Evolutionary conservation across 2,329 filamentous ascomycete species (phyloP).

Genomic region (Geosmithia flava): DNA sequence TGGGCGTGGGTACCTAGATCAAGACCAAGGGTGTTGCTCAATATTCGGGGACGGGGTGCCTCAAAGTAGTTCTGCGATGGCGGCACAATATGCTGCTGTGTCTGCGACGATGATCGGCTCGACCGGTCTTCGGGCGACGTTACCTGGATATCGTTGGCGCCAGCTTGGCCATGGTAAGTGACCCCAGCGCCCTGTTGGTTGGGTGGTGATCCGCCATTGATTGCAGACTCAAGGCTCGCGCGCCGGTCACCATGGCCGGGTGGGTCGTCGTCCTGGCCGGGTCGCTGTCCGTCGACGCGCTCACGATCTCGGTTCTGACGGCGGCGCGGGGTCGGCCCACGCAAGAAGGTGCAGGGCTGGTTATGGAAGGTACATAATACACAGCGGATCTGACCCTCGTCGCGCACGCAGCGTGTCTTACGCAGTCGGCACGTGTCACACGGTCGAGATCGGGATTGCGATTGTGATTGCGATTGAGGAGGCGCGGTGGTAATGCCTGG

Average conservation of each 20-base stretch:
- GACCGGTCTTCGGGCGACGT: not conserved
- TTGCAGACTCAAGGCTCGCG: not conserved
- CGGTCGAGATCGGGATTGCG: slow-evolving; percentile 16
- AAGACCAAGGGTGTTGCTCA: slow-evolving; percentile 61
- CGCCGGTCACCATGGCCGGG: slow-evolving; percentile 1
- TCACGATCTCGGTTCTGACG: slow-evolving; percentile 31
- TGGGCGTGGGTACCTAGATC: slow-evolving; percentile 70
- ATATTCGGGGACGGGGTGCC: slow-evolving; percentile 42
- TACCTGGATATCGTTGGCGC: not conserved
- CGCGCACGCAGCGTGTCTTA: slow-evolving; percentile 63
- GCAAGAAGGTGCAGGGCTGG: slow-evolving; percentile 66
- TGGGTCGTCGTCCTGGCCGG: slow-evolving; percentile 19
- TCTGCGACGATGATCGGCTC: not conserved
- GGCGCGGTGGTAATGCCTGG: not conserved
- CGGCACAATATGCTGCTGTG: slow-evolving; percentile 43
- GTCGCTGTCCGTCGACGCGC: not conserved
- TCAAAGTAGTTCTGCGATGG: slow-evolving; percentile 60
- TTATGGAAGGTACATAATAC: slow-evolving; percentile 67
- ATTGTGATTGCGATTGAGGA: not conserved
- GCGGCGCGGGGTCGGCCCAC: slow-evolving; percentile 58
- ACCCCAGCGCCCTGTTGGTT: slow-evolving; percentile 37
- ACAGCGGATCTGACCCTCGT: slow-evolving; percentile 63
- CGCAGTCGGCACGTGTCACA: slow-evolving; percentile 66
- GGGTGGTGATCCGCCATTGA: not conserved
- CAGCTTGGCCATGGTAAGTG: slow-evolving; percentile 40